Conservation (phyloP, 176 grass and related monocot genomes). For the Cenchrus americanus region DNA sequence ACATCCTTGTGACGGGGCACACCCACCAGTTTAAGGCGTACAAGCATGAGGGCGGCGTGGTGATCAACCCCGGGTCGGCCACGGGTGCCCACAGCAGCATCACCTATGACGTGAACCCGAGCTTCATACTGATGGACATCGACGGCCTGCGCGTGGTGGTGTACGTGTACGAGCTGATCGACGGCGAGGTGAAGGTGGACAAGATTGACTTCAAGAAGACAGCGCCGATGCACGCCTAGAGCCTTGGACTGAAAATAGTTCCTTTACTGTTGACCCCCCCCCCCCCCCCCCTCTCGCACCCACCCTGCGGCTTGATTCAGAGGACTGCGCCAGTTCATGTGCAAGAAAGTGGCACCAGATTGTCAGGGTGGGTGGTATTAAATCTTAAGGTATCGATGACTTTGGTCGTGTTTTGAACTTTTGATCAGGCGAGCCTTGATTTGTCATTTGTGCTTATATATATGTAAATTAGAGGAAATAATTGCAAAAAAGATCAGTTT, state of each 20-base stretch:
- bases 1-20: constrained; percentile 97
- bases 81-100: constrained; percentile 94
- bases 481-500: neutral
- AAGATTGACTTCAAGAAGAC: constrained; percentile 99
- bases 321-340: constrained; percentile 13
- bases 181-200: constrained; percentile 97
- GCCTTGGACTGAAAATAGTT: neutral
- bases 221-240: constrained; percentile 53
- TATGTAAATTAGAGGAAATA: constrained; percentile 9
- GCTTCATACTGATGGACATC: constrained; percentile 99
- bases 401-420: too few relatives aligned
- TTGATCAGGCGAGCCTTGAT: neutral
- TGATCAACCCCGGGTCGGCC: constrained; percentile 93
- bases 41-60: constrained; percentile 95
- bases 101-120: constrained; percentile 92
- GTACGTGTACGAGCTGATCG: constrained; percentile 95
- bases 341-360: neutral
- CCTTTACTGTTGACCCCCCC: neutral
- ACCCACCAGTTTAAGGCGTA: constrained; percentile 97
- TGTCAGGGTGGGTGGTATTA: too few relatives aligned
- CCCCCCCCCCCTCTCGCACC: too few relatives aligned
- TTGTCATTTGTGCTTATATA: neutral
- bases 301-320: too few relatives aligned
- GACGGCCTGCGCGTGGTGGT: constrained; percentile 95
- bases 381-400: too few relatives aligned